Conservation (phyloP, 2,329 filamentous ascomycete species). For the Cordyceps cateniannulata region DNA sequence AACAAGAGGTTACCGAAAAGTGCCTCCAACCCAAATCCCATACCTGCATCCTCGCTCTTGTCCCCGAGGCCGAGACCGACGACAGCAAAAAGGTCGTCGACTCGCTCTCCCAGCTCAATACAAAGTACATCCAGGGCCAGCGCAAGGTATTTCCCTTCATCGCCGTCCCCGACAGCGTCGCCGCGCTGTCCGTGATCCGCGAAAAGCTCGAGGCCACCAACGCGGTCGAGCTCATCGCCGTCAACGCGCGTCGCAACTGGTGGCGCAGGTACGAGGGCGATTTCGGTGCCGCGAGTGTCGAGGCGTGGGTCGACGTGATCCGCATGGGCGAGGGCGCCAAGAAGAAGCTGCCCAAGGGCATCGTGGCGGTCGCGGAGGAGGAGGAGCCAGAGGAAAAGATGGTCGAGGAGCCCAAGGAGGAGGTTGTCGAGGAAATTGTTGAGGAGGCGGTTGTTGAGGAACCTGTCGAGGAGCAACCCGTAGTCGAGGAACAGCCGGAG, state of each 20-base stretch:
- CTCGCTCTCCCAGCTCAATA: conserved; percentile 64
- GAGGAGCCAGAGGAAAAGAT: conserved; percentile 25
- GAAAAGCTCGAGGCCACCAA: conserved; percentile 50
- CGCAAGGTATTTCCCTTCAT: conserved; percentile 78
- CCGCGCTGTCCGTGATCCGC: conserved; percentile 35
- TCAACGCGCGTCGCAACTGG: conserved; percentile 84
- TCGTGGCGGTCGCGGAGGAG: conserved; percentile 41
- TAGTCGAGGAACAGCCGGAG: conserved; percentile 17
- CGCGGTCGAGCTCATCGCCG: conserved; percentile 66
- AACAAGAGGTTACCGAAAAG: conserved; percentile 57
- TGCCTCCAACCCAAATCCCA: conserved; percentile 72
- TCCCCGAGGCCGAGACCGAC: conserved; percentile 47
- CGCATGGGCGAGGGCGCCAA: conserved; percentile 82
- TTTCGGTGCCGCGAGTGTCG: conserved; percentile 57
- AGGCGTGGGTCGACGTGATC: conserved; percentile 86
- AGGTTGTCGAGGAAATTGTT: not conserved
- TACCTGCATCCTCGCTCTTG: conserved; percentile 75
- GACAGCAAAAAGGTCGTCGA: conserved; percentile 51
- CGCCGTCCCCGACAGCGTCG: conserved; percentile 53
- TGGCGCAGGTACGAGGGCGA: conserved; percentile 66
- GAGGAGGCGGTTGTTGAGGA: not conserved
- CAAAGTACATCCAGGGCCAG: conserved; percentile 63
- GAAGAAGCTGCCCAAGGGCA: conserved; percentile 60
- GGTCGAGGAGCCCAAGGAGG: not conserved
- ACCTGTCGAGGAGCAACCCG: not conserved